Evolutionary conservation across 345 rosid species (phyloP), one percentile per base, ranked within the genome.

Genomic region (Cardamine resedifolia): DNA sequence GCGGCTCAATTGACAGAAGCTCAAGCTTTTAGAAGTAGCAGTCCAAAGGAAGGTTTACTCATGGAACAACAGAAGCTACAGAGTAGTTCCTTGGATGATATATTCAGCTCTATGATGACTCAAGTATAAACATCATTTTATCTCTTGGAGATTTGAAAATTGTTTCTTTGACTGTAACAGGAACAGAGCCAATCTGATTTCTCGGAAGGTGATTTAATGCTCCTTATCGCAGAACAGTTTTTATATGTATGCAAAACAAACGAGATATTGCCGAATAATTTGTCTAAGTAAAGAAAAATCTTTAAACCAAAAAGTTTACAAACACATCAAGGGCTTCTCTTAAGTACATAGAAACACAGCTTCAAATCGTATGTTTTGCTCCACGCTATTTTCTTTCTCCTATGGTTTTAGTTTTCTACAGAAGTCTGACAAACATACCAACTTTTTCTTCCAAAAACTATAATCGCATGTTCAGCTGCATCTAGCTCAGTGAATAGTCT

Each of bases 31-130:
- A n/a, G n/a, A n/a, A n/a, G 39, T 48, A 47, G 23, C 55, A 31
- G 18, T 43, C 44, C 61, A 10, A 79, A 76, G 65, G 82, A 79
- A 61, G 84, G 80, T 63, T 77, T 79, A 81, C 19, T 51, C 0
- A 33, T 67, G 39, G 38, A 75, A 58, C 90, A 85, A 65, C 81
- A 77, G 58, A 82, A 81, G 69, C 65, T 36, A 10, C 86, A 78
- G 51, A 75, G 75, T 15, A 58, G 79, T 64, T 83, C 85, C 67
- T 81, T 85, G 73, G 88, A 87, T 70, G 90, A 83, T 78, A 15
- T 87, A 27, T 83, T 71, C 20, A 77, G 77, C 75, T 77, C 81
- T 57, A 74, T 85, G 79, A 74, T 82, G 80, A 80, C 83, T 41
- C 81, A 72, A 87, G 96, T 83, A 71, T 23, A n/a, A 43, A 43